Evolutionary conservation across 2,329 filamentous ascomycete species (phyloP), one percentile per base, ranked within the genome.

Genomic region (Gliomastix tumulicola): DNA sequence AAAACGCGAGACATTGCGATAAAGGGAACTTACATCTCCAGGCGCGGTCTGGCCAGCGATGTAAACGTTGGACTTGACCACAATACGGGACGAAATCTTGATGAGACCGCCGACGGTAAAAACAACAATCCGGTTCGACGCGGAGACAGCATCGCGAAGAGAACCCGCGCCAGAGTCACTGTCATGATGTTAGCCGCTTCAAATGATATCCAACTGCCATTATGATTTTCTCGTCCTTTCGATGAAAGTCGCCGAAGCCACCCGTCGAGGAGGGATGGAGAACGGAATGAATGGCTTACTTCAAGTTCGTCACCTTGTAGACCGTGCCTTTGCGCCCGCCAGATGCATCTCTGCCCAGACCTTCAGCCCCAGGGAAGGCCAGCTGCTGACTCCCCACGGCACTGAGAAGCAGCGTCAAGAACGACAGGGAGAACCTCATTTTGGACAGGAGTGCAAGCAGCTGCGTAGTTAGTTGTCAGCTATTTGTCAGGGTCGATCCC

Each of bases 21-120:
- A n/a, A 35, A 43, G 20, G 19, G 13, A 54, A 60, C 46, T 60
- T 59, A 43, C 66, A 18, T 58, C 67, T 6, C 69, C 65, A 1
- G 62, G 68, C 7, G 66, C 69, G 2, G 68, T 73, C 49, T 73
- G 68, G 5, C 68, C 68, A 1, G 69, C 61, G 36, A 73, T 70
- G 16, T 63, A 66, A 20, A 71, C 56, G 30, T 66, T 65, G 39
- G 67, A 53, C 3, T 59, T 63, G 12, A 72, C 65, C 4, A 68
- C 63, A 8, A 73, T 55, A 12, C 68, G 61, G 3, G 58, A 56
- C 6, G 49, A 54, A 36, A 72, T 69, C 23, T 67, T 64, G 41
- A 73, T 71, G 3, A 68, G 59, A 4, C 69, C 69, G 20, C 67
- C 67, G 7, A 71, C 60, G 12, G 65, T 60, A 44, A 74, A 72